These are phyloP conservation scores for Camelina hispida DNA, from an alignment of 345 rosid species.

Conservation along the genomic window DNA sequence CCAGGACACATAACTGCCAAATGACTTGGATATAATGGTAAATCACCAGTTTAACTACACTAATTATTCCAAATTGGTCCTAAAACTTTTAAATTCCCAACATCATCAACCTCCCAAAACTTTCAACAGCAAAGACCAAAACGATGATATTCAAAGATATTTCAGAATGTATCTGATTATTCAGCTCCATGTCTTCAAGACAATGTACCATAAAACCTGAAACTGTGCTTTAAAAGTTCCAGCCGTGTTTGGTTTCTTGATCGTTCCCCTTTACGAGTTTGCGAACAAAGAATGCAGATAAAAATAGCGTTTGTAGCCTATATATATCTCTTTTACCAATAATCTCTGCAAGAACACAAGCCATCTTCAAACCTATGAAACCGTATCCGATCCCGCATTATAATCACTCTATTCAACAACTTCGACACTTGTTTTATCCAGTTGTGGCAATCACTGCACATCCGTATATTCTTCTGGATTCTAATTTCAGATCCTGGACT, in stretches of 20 bases:
- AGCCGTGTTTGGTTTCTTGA: neutral
- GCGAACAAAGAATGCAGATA: neutral
- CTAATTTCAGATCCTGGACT: conserved; percentile 69
- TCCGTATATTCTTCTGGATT: conserved; percentile 75
- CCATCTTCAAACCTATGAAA: conserved; percentile 87
- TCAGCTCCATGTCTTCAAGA: conserved; percentile 14
- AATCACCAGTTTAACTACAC: neutral
- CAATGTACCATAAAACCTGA: conserved; percentile 13
- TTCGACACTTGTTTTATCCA: conserved; percentile 75
- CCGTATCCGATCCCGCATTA: conserved; percentile 76
- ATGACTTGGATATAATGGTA: neutral
- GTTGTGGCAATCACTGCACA: conserved; percentile 80
- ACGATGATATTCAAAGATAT: neutral
- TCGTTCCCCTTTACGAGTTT: neutral
- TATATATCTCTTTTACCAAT: conserved; percentile 48
- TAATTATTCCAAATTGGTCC: neutral
- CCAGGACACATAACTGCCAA: neutral
- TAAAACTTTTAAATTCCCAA: neutral
- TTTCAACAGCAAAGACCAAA: conserved; percentile 9
- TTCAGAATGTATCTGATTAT: neutral
- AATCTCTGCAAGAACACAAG: conserved; percentile 72
- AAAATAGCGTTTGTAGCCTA: neutral
- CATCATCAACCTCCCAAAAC: neutral
- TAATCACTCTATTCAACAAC: conserved; percentile 61
- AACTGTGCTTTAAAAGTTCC: neutral